phyloP scores from a whole-genome alignment of 345 rosid species.

The Iberis pinnata region DNA sequence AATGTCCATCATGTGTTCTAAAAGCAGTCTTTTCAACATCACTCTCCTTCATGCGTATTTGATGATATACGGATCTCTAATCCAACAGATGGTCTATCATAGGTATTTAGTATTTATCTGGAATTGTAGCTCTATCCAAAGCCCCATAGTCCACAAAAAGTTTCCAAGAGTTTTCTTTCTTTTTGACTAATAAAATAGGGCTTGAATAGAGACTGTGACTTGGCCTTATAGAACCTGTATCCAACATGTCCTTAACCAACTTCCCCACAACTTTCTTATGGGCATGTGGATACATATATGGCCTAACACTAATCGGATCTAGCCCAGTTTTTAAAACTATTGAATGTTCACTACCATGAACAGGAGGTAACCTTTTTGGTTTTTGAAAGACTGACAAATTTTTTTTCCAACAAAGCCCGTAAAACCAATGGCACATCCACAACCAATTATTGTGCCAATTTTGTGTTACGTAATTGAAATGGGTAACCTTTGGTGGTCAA shows the following conservation, averaged over 20 bases:
- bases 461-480: no score
- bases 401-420: no score
- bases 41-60: no score
- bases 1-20: no score
- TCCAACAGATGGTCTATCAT: no score
- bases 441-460: no score
- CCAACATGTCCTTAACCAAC: not conserved
- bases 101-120: slow-evolving; percentile 23
- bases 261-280: not conserved
- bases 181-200: not conserved
- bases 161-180: not conserved
- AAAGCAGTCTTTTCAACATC: no score
- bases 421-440: no score
- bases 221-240: not conserved
- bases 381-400: not conserved
- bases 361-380: not conserved
- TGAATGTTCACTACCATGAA: not conserved
- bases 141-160: no score
- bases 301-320: not conserved
- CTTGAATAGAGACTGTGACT: not conserved
- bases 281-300: not conserved
- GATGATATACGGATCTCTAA: no score
- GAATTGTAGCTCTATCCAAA: no score
- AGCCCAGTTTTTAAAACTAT: not conserved
- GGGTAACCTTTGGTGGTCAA: no score